phyloP scores from a whole-genome alignment of 495 filamentous ascomycete genomes.

The Penicillium chermesinum region DNA sequence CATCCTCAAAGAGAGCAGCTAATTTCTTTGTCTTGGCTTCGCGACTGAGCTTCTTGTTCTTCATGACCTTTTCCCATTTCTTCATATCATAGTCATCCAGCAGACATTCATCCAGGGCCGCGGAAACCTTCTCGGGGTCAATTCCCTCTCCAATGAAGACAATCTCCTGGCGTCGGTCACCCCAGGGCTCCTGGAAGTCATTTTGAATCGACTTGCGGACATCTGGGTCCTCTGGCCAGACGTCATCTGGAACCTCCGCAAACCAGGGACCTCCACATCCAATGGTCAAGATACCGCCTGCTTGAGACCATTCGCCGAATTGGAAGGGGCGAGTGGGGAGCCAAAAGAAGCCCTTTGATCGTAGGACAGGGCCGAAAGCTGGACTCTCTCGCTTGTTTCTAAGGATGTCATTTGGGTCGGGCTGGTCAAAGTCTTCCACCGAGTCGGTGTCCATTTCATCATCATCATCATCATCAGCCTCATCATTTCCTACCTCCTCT shows the following conservation, averaged over 20 bases:
- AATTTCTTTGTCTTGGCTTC: conserved; percentile 35
- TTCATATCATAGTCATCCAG: conserved; percentile 45
- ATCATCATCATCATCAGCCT: conserved; percentile 36
- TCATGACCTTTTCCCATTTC: conserved; percentile 48
- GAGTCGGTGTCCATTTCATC: conserved; percentile 14
- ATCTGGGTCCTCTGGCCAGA: conserved; percentile 43
- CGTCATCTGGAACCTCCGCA: conserved; percentile 39
- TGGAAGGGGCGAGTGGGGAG: conserved; percentile 40
- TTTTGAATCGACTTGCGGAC: conserved; percentile 36
- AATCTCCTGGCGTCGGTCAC: conserved; percentile 54
- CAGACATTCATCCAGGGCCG: conserved; percentile 46
- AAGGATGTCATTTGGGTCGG: conserved; percentile 32
- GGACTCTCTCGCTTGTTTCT: conserved; percentile 41
- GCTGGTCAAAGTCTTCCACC: conserved; percentile 34
- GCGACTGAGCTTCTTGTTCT: conserved; percentile 24
- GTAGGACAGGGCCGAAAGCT: conserved; percentile 38
- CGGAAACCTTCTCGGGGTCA: conserved; percentile 35
- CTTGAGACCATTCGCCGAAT: conserved; percentile 56
- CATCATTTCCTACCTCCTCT: conserved; percentile 33
- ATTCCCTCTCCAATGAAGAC: conserved; percentile 56
- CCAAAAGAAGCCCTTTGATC: conserved; percentile 47
- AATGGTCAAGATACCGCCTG: conserved; percentile 54
- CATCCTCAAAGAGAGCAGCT: conserved; percentile 47
- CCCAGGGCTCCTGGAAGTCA: conserved; percentile 50
- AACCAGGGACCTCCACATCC: conserved; percentile 51